Evolutionary conservation across 495 filamentous ascomycete species (phyloP).

Genomic region (Rhizodiscina lignyota): DNA sequence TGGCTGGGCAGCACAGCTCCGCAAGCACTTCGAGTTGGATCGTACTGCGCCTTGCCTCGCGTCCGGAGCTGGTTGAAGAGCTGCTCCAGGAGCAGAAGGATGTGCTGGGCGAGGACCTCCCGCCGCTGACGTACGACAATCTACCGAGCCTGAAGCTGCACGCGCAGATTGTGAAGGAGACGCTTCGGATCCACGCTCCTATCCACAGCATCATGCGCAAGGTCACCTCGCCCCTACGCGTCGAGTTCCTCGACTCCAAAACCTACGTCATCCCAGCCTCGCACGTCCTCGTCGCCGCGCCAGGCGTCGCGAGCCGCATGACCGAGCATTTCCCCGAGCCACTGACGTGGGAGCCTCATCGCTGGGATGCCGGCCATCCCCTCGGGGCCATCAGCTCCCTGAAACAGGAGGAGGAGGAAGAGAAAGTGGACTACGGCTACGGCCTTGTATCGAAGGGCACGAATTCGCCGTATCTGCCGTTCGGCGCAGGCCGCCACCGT

Average conservation of each 20-base stretch:
- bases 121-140: conserved; percentile 35
- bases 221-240: conserved; percentile 42
- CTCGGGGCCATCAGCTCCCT: too few species aligned
- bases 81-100: conserved; percentile 37
- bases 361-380: conserved; percentile 47
- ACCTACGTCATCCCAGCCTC: conserved; percentile 58
- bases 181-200: conserved; percentile 44
- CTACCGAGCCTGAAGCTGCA: conserved; percentile 38
- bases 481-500: conserved; percentile 82
- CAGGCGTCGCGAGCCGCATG: conserved; percentile 56
- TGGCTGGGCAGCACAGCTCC: conserved; percentile 50
- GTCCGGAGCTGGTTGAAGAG: conserved; percentile 40
- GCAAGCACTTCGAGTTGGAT: conserved; percentile 46
- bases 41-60: conserved; percentile 36
- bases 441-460: conserved; percentile 83
- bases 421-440: conserved; percentile 83
- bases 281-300: conserved; percentile 66
- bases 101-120: conserved; percentile 34
- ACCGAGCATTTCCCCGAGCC: conserved; percentile 67
- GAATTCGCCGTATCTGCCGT: conserved; percentile 76
- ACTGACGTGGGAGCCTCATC: conserved; percentile 66
- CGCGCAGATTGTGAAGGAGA: conserved; percentile 41
- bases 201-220: conserved; percentile 47
- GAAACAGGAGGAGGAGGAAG: conserved; percentile 2
- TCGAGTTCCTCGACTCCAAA: conserved; percentile 68